Evolutionary conservation across 805 yeast species (phyloP).

Genomic region (Metschnikowia lachancei): DNA sequence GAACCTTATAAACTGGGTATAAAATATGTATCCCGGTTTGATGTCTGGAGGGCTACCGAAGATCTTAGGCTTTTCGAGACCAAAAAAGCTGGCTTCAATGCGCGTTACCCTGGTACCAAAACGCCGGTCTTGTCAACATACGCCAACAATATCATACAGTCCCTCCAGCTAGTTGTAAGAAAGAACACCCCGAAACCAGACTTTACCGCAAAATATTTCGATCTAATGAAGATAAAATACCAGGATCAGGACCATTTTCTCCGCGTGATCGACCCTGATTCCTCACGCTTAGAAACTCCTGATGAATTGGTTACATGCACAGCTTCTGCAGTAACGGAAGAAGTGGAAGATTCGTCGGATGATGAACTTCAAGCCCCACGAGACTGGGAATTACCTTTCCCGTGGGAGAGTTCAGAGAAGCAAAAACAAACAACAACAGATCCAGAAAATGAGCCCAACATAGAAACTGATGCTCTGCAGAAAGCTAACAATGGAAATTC

Average conservation of each 20-base stretch:
- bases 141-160: conserved; percentile 9
- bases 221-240: neutral
- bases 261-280: neutral
- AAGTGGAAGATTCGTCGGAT: neutral
- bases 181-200: too few relatives aligned
- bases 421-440: too few relatives aligned
- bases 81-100: conserved; percentile 11
- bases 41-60: conserved; percentile 15
- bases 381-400: too few relatives aligned
- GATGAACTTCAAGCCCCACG: neutral
- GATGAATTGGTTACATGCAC: conserved; percentile 1
- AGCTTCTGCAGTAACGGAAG: neutral
- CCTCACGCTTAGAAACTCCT: neutral
- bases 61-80: conserved; percentile 17
- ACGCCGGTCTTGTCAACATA: conserved; percentile 12
- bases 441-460: too few relatives aligned
- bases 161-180: conserved; percentile 1
- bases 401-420: too few relatives aligned
- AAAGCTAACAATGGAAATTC: too few relatives aligned
- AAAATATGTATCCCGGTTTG: too few relatives aligned
- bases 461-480: too few relatives aligned
- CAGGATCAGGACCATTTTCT: conserved; percentile 2
- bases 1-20: neutral
- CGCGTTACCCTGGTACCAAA: conserved; percentile 13
- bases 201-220: neutral